Percentiles rank a stretch among this genome's conserved stretches.
Conservation (phyloP, 2,329 filamentous ascomycete genomes). For the Aspergillus sp. region DNA sequence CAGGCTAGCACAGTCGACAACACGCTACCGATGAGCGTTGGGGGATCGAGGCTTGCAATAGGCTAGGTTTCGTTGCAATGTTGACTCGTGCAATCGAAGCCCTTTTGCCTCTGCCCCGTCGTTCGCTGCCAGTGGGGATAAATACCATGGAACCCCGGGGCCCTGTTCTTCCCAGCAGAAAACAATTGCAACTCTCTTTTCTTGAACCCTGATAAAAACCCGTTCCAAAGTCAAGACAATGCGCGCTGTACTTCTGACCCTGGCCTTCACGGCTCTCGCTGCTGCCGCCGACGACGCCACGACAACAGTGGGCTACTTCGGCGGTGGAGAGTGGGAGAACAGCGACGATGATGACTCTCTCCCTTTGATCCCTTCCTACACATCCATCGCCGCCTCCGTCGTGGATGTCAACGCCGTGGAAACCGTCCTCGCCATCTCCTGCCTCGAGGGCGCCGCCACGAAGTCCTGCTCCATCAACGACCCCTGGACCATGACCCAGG, state of each 20-base stretch:
- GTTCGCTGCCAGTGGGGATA: too few species aligned
- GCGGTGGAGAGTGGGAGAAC: background rate
- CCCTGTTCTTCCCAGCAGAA: background rate
- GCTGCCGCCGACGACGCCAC: background rate
- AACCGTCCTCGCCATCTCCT: slow-evolving; percentile 3
- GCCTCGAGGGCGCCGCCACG: background rate
- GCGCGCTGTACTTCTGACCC: background rate
- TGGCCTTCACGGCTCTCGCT: background rate
- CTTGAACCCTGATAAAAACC: background rate
- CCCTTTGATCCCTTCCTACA: background rate
- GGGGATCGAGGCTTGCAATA: too few species aligned
- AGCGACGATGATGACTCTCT: background rate
- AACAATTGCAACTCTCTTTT: background rate
- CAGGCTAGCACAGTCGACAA: background rate
- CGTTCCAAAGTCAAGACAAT: background rate
- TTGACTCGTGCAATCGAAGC: too few species aligned
- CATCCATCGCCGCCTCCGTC: background rate
- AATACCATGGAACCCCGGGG: too few species aligned
- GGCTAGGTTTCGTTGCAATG: too few species aligned
- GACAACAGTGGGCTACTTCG: background rate
- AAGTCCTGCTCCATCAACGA: background rate
- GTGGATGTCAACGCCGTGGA: slow-evolving; percentile 1
- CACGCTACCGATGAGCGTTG: too few species aligned
- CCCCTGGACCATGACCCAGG: slow-evolving; percentile 3
- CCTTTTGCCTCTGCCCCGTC: too few species aligned